Base-by-base conservation (phyloP, 495 filamentous ascomycete species). In the Podospora pseudopauciseta region DNA sequence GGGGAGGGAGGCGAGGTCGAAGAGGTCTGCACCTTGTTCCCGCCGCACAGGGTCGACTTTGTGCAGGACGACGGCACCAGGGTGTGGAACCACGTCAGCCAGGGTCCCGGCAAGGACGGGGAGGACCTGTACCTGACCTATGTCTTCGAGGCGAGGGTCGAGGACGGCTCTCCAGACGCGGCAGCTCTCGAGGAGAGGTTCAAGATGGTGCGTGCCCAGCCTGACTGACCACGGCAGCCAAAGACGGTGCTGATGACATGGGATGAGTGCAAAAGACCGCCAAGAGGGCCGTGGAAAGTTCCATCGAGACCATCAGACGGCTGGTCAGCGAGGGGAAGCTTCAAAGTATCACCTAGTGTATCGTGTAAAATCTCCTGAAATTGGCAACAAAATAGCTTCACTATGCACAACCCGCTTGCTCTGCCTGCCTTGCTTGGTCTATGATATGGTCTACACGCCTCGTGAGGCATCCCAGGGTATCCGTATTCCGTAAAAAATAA, bases 61-160 rank as follows among this genome's bases (percentile, higher is more conserved):
- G 27, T 64, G 19, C 79, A 78, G 68, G 71, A 78, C 58, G 73
- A 80, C 23, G 80, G 79, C 5, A 79, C 75, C 44, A 77, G 68
- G 18, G 71, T 80, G 57, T 69, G 73, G 28, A 81, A 80, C 49
- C 73, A 77, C 54, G 71, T 81, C 0, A 73, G 75, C 66, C 53
- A 65, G 49, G 39, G 39, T 9, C 39, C 39, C 9, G 76, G 74
- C 0, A 63, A 75, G 9, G 71, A 66, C 23, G 78, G 76, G 19
- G 73, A 75, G 69, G 39, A 49, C 15, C 27, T 80, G 67, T 71
- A 71, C 27, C 71, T 82, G 74, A 82, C 77, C 57, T 81, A 78
- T 63, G 71, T 76, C 19, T 82, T 82, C 63, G 75, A 76, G 73
- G 81, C 79, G 80, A 71, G 71, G 58, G 72, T 79, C 2, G 13